Conservation (phyloP, 2,329 filamentous ascomycete species). For the Arthrobotrys megalospora region DNA sequence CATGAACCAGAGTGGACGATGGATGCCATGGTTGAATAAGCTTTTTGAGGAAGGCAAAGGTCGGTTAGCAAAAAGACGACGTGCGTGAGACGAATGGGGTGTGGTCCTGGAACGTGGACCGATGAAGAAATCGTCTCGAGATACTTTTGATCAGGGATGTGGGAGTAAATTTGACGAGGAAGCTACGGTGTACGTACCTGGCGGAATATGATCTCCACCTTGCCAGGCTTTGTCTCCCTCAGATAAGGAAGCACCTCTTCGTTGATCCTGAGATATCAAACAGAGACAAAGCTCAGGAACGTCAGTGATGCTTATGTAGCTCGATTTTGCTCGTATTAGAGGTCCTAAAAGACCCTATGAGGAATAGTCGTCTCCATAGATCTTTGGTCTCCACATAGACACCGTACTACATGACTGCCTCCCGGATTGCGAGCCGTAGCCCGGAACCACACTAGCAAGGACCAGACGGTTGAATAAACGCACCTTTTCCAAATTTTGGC, state of each 20-base stretch:
- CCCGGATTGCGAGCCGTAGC: conserved; percentile 15
- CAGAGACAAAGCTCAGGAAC: conserved; percentile 32
- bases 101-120: conserved; percentile 40
- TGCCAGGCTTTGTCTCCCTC: conserved; percentile 46
- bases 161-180: conserved; percentile 27
- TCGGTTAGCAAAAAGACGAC: conserved; percentile 34
- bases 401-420: conserved; percentile 4
- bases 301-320: conserved; percentile 29
- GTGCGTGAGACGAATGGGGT: conserved; percentile 36
- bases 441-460: conserved; percentile 14
- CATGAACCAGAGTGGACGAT: conserved; percentile 73
- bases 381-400: conserved; percentile 1
- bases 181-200: conserved; percentile 43
- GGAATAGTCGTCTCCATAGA: conserved; percentile 27
- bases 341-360: conserved; percentile 22
- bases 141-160: conserved; percentile 42
- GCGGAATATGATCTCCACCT: conserved; percentile 61
- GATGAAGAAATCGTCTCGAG: conserved; percentile 42
- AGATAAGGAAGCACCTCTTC: conserved; percentile 61
- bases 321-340: conserved; percentile 16
- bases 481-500: conserved; percentile 60
- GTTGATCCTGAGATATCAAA: conserved; percentile 52
- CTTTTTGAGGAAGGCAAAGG: conserved; percentile 32
- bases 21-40: conserved; percentile 60
- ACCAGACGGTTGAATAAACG: conserved; percentile 18